Conservation (phyloP, 768 basidiomycete genomes). For the Lactarius quietus region DNA sequence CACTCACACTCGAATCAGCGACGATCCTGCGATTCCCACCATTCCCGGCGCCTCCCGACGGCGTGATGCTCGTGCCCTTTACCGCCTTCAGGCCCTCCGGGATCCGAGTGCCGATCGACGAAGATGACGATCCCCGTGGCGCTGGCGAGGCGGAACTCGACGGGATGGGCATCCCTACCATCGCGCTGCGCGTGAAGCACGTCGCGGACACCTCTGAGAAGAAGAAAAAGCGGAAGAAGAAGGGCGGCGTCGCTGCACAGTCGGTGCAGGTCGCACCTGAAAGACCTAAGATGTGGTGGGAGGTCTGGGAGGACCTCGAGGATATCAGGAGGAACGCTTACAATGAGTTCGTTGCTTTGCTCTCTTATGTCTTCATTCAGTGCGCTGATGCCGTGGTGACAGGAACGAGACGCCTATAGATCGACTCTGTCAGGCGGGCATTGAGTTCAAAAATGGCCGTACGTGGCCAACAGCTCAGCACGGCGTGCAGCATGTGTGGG, state of each 20-base stretch:
- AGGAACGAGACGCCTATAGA: slow-evolving; percentile 49
- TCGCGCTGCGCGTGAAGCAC: slow-evolving; percentile 52
- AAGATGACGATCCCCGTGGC: slow-evolving; percentile 25
- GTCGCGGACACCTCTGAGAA: slow-evolving; percentile 53
- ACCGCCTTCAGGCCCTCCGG: slow-evolving; percentile 53
- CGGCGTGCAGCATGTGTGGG: slow-evolving; percentile 49
- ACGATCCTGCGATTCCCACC: slow-evolving; percentile 41
- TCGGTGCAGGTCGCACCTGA: slow-evolving; percentile 25
- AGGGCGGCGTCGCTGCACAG: slow-evolving; percentile 34
- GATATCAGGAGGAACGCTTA: slow-evolving; percentile 40
- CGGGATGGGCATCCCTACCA: slow-evolving; percentile 61
- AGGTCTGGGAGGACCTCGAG: slow-evolving; percentile 68
- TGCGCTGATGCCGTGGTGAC: background rate
- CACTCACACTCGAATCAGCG: slow-evolving; percentile 7
- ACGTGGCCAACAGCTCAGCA: slow-evolving; percentile 37
- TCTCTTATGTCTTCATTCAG: background rate
- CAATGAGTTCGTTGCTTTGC: slow-evolving; percentile 37
- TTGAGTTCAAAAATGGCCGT: slow-evolving; percentile 49
- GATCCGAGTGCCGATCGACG: slow-evolving; percentile 48
- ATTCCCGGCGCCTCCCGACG: slow-evolving; percentile 44
- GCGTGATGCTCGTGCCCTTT: slow-evolving; percentile 53
- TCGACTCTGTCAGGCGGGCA: slow-evolving; percentile 54
- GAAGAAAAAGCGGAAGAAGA: slow-evolving; percentile 50
- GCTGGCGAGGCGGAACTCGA: slow-evolving; percentile 53
- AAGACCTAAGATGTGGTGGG: slow-evolving; percentile 52